A percentile compares a stretch with the other conserved stretches of the same genome.
Evolutionary conservation across 441 rosid species (phyloP).

Genomic region (Gossypium laxum): DNA sequence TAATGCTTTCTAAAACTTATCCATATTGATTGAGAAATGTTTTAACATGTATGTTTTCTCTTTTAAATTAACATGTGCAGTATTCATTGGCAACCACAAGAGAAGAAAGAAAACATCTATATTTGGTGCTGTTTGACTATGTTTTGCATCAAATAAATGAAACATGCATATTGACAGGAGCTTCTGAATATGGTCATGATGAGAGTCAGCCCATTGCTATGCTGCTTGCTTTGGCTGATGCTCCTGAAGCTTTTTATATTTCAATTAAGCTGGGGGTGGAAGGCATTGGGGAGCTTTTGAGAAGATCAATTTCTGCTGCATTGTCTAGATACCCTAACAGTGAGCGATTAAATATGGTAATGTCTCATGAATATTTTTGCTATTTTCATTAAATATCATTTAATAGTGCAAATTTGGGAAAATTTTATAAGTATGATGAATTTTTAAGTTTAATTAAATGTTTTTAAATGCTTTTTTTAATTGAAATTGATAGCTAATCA

Average conservation of each 20-base stretch:
- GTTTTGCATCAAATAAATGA: constrained; percentile 83
- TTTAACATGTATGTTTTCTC: not conserved
- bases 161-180: constrained; percentile 61
- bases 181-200: constrained; percentile 76
- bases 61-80: constrained; percentile 37
- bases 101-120: constrained; percentile 86
- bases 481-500: not conserved
- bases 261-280: constrained; percentile 92
- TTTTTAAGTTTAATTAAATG: too few relatives aligned
- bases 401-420: too few relatives aligned
- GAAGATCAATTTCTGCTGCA: constrained; percentile 78
- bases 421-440: too few relatives aligned
- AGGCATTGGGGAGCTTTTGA: constrained; percentile 87
- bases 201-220: constrained; percentile 81
- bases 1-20: too few relatives aligned
- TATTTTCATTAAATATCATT: not conserved
- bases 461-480: not conserved
- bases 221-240: constrained; percentile 75
- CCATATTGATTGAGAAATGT: not conserved
- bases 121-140: constrained; percentile 76
- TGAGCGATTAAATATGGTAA: constrained; percentile 78
- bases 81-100: constrained; percentile 75
- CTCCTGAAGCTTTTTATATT: constrained; percentile 91
- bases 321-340: constrained; percentile 77
- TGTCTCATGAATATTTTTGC: not conserved